Evolutionary conservation across 2,329 filamentous ascomycete species (phyloP).

Genomic region (Drechslerella dactyloides): DNA sequence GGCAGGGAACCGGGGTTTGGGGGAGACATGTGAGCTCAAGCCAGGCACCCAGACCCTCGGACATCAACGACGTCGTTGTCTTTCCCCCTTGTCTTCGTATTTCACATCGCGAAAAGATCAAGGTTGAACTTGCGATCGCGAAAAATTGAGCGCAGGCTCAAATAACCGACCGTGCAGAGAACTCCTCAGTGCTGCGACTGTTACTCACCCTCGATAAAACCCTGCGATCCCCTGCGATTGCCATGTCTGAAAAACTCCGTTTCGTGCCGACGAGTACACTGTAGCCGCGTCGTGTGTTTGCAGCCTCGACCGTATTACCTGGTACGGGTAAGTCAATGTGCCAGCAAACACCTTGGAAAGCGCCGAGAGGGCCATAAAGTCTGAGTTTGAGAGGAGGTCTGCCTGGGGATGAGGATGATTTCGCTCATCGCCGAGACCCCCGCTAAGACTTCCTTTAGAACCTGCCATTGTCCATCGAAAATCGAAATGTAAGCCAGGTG

Average conservation of each 20-base stretch:
- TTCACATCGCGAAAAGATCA: neutral
- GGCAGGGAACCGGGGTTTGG: constrained; percentile 31
- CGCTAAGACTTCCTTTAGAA: constrained; percentile 22
- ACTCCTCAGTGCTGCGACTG: too few relatives aligned
- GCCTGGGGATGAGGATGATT: constrained; percentile 65
- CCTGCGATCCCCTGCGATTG: constrained; percentile 77
- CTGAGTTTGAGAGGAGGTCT: constrained; percentile 58
- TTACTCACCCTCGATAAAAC: constrained; percentile 81
- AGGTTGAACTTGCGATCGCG: neutral
- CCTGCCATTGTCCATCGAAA: constrained; percentile 25
- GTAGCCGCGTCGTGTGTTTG: constrained; percentile 85
- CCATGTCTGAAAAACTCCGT: constrained; percentile 77
- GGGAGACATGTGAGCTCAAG: constrained; percentile 19
- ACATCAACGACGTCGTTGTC: neutral
- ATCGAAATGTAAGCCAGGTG: constrained; percentile 29
- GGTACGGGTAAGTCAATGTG: constrained; percentile 91
- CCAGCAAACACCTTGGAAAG: constrained; percentile 85
- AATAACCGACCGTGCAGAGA: constrained; percentile 44
- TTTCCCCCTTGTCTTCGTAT: neutral
- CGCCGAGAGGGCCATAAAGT: constrained; percentile 81
- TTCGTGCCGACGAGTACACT: constrained; percentile 73
- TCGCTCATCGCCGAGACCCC: constrained; percentile 52
- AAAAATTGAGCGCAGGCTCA: neutral
- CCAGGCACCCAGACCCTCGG: constrained; percentile 33
- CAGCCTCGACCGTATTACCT: constrained; percentile 84